Conservation (phyloP, 345 rosid species). For the Bruguiera sexangula region DNA sequence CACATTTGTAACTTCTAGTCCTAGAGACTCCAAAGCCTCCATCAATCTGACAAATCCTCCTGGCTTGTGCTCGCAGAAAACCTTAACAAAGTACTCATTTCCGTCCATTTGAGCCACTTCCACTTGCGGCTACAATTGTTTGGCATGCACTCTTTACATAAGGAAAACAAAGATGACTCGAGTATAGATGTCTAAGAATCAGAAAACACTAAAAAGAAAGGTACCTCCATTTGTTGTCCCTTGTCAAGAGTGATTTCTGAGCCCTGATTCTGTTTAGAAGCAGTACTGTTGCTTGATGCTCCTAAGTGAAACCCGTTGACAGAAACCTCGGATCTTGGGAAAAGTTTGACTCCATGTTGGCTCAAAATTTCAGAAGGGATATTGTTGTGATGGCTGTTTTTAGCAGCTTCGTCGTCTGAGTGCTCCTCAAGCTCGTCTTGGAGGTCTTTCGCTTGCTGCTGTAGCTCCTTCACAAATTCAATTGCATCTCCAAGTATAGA, state of each 20-base stretch:
- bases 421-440: conserved; percentile 82
- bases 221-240: conserved; percentile 96
- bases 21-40: conserved; percentile 80
- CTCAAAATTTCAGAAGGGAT: conserved; percentile 31
- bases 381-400: conserved; percentile 24
- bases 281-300: conserved; percentile 34
- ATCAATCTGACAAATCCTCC: conserved; percentile 80
- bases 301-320: conserved; percentile 34
- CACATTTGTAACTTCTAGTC: conserved; percentile 81
- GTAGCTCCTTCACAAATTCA: conserved; percentile 75
- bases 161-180: neutral
- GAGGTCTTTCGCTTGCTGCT: conserved; percentile 68
- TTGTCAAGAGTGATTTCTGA: conserved; percentile 47
- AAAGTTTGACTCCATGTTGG: conserved; percentile 38
- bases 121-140: conserved; percentile 67
- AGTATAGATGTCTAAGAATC: neutral
- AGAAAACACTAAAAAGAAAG: neutral
- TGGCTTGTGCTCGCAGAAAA: conserved; percentile 76
- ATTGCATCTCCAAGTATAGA: conserved; percentile 90
- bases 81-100: conserved; percentile 82
- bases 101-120: conserved; percentile 84
- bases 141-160: neutral
- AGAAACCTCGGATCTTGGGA: conserved; percentile 22
- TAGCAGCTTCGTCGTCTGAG: conserved; percentile 57
- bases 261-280: conserved; percentile 44